phyloP scores from a whole-genome alignment of 2,329 filamentous ascomycete genomes.

The Coleophoma cylindrospora region DNA sequence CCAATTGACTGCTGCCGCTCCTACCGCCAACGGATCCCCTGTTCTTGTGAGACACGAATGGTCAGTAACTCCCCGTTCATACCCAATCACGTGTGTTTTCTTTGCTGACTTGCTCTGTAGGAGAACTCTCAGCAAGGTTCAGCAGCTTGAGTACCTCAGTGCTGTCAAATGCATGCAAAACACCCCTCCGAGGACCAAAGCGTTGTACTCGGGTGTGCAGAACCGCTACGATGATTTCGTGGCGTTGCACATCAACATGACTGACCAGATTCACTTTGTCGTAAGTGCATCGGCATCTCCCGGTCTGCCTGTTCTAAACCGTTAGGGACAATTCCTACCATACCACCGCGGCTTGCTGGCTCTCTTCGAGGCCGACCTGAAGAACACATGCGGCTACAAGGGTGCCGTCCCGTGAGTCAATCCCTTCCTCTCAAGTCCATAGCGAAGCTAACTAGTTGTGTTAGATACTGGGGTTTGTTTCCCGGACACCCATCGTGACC shows the following conservation, averaged over 20 bases:
- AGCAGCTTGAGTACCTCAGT: slow-evolving; percentile 36
- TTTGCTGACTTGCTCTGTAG: slow-evolving; percentile 8
- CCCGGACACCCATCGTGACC: no score
- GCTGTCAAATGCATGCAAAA: slow-evolving; percentile 39
- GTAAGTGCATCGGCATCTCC: neutral
- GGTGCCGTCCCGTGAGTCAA: slow-evolving; percentile 17
- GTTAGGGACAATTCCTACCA: slow-evolving; percentile 3
- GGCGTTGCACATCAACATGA: slow-evolving; percentile 42
- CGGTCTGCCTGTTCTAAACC: no score
- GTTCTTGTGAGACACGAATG: no score
- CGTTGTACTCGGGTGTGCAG: slow-evolving; percentile 33
- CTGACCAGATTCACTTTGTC: slow-evolving; percentile 35
- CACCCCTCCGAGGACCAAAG: slow-evolving; percentile 29
- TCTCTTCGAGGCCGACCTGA: slow-evolving; percentile 27
- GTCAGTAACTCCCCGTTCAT: no score
- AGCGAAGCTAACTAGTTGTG: no score
- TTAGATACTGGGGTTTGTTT: no score
- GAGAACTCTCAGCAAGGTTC: slow-evolving; percentile 24
- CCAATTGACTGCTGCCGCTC: no score
- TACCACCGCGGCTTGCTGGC: slow-evolving; percentile 31
- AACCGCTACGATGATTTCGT: slow-evolving; percentile 47
- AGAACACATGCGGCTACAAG: slow-evolving; percentile 31
- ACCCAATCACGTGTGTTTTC: no score
- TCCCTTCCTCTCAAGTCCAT: no score
- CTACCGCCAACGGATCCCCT: no score